Base-by-base conservation (phyloP, 2,329 filamentous ascomycete species). In the Penicillium oxalicum region DNA sequence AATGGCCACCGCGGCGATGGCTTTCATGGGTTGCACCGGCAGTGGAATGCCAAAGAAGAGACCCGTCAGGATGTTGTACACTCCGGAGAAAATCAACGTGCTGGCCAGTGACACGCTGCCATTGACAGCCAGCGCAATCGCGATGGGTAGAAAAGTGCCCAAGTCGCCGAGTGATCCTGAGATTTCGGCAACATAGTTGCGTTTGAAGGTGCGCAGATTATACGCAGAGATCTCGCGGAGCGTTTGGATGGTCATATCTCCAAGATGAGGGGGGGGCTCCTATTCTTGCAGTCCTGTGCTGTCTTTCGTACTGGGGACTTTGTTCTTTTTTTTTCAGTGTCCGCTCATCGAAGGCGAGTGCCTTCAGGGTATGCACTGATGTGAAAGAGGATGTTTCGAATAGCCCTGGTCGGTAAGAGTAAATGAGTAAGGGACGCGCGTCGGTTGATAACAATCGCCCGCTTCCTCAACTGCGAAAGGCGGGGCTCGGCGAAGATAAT, bases 1-100 rank as follows among this genome's bases (percentile, higher is more conserved):
- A 49, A 96, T 88, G n/a, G 90, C 88, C 0, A 94, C 87, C 0
- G 91, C 88, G 5, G 91, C 91, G 52, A 97, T 94, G 34, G 91
- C 91, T 77, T 86, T 86, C 83, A 86, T 86, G 0, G 91, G 91
- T 71, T 96, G 91, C 0, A 96, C 90, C 0, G 91, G 91, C 3
- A 96, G 72, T 2, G 91, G 91, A 36, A 97, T 86, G 5, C 91
- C 91, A 61, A 96, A 97, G 29, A 84, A 70, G 1, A 84, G 64
- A 13, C 91, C 93, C 0, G 91, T 95, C 9, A 87, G 61, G 47
- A 96, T 81, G 62, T 97, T 97, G 68, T 86, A 91, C 8, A 91
- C 62, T 1, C 93, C 93, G 0, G 89, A 91, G 65, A 95, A 93
- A 5, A 97, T 81, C 0, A 97, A 78, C 0, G 91, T 96, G 41